A percentile compares a stretch with the other conserved stretches of the same genome.
These are phyloP conservation scores for Cryphonectria carpinicola DNA, from an alignment of 2,329 filamentous ascomycete species.

Conservation along the genomic window DNA sequence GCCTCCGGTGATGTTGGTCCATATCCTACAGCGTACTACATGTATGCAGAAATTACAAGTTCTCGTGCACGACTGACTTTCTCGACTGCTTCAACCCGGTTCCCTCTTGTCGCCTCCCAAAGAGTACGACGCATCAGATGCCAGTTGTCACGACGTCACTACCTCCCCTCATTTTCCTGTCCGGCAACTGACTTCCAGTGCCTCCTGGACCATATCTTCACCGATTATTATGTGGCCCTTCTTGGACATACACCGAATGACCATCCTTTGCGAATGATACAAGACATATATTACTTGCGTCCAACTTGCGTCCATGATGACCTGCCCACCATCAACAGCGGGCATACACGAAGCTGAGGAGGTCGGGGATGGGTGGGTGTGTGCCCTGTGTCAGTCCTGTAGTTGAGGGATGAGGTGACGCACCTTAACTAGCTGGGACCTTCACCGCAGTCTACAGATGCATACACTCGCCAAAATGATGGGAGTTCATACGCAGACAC, in stretches of 20 bases:
- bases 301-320: background rate
- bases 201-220: background rate
- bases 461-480: background rate
- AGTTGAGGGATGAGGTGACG: background rate
- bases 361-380: background rate
- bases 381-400: background rate
- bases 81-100: background rate
- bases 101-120: background rate
- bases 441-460: background rate
- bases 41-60: too few relatives aligned
- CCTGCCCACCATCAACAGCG: background rate
- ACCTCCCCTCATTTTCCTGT: background rate
- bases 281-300: too few relatives aligned
- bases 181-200: background rate
- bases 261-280: background rate
- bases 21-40: too few relatives aligned
- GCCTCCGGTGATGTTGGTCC: too few relatives aligned
- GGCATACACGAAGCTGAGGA: background rate
- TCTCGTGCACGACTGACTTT: background rate
- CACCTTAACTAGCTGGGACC: background rate
- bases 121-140: too few relatives aligned
- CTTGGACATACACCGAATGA: too few relatives aligned
- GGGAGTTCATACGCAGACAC: background rate
- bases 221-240: background rate
- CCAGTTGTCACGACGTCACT: background rate